These are phyloP conservation scores for Chaetomidium leptoderma DNA, from an alignment of 495 filamentous ascomycete genomes.

Conservation along the genomic window DNA sequence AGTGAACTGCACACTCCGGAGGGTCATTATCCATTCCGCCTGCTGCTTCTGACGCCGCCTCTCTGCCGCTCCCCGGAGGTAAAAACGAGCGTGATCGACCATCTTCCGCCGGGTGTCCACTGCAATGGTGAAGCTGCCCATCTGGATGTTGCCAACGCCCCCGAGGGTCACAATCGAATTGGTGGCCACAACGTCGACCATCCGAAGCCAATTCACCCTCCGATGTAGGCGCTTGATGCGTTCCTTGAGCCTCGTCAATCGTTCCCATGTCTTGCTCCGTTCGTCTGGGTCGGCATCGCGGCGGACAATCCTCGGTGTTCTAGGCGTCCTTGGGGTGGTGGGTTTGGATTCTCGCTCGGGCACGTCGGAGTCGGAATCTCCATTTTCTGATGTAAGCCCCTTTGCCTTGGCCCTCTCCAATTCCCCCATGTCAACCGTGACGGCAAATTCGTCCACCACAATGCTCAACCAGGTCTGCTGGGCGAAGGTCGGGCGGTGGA, in stretches of 20 bases:
- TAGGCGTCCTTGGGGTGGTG: slow-evolving; percentile 23
- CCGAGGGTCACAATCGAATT: slow-evolving; percentile 69
- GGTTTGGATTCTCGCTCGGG: slow-evolving; percentile 22
- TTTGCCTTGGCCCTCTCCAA: slow-evolving; percentile 47
- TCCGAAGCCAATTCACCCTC: slow-evolving; percentile 78
- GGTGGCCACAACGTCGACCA: slow-evolving; percentile 85
- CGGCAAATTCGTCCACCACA: slow-evolving; percentile 72
- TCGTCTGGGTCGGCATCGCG: slow-evolving; percentile 26
- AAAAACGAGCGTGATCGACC: slow-evolving; percentile 84
- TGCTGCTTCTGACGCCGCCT: slow-evolving; percentile 68
- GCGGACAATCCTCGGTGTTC: slow-evolving; percentile 20
- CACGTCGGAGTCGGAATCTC: slow-evolving; percentile 26
- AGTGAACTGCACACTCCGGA: slow-evolving; percentile 82
- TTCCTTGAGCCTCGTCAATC: slow-evolving; percentile 71
- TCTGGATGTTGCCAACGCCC: slow-evolving; percentile 77
- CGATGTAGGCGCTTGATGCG: slow-evolving; percentile 79
- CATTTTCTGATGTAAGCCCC: slow-evolving; percentile 25
- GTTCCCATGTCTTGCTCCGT: slow-evolving; percentile 74
- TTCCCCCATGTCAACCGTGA: slow-evolving; percentile 72
- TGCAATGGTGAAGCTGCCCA: slow-evolving; percentile 77
- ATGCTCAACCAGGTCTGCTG: slow-evolving; percentile 97
- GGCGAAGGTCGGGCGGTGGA: slow-evolving; percentile 91
- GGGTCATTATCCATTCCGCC: slow-evolving; percentile 88
- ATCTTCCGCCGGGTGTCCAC: slow-evolving; percentile 89
- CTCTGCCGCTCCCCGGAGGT: slow-evolving; percentile 69